Evolutionary conservation across 2,329 filamentous ascomycete species (phyloP).

Genomic region (Fonsecaea monophora): DNA sequence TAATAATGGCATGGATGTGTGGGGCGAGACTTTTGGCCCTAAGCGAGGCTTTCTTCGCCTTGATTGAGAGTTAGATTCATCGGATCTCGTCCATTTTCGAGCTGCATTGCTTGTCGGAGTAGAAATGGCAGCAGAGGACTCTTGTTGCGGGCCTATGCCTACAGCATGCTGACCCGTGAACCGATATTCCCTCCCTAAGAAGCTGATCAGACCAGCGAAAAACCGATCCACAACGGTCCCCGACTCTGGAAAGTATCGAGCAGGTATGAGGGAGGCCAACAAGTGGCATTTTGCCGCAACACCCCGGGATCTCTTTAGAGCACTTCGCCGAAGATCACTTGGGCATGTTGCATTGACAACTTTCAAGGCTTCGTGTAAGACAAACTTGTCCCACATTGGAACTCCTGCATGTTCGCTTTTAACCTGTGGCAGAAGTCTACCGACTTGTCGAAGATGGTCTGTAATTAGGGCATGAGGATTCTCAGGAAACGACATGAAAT

Average conservation of each 20-base stretch:
- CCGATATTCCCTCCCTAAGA: neutral
- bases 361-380: neutral
- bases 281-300: neutral
- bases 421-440: neutral
- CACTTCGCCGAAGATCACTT: neutral
- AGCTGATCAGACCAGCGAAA: constrained; percentile 3
- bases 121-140: neutral
- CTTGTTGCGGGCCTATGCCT: neutral
- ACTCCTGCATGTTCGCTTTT: neutral
- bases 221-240: neutral
- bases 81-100: neutral
- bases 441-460: neutral
- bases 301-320: neutral
- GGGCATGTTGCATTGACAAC: neutral
- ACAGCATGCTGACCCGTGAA: neutral
- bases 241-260: neutral
- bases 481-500: neutral
- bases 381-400: neutral
- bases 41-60: neutral
- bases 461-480: neutral
- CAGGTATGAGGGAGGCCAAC: neutral
- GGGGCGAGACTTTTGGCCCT: neutral
- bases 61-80: neutral
- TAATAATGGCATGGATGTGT: neutral
- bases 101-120: neutral